Conservation (phyloP, 2,329 filamentous ascomycete species). For the Monilinia laxa region DNA sequence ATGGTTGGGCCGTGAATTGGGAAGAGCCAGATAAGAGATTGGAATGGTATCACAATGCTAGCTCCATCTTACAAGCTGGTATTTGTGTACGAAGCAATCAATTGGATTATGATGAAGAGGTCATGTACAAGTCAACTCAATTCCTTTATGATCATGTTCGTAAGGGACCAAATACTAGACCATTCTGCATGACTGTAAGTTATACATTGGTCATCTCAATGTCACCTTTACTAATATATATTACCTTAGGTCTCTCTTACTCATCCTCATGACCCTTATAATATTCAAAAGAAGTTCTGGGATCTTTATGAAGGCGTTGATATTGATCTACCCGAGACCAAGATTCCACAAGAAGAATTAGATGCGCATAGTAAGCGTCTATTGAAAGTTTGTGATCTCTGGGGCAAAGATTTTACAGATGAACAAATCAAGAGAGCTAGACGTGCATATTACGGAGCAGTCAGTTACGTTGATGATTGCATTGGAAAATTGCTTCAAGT, state of each 20-base stretch:
- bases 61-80: constrained; percentile 86
- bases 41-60: constrained; percentile 97
- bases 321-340: constrained; percentile 76
- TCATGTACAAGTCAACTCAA: constrained; percentile 78
- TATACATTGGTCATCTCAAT: neutral
- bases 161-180: constrained; percentile 68
- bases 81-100: constrained; percentile 90
- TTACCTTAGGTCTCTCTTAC: constrained; percentile 67
- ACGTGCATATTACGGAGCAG: constrained; percentile 87
- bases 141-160: constrained; percentile 89
- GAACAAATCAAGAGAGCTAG: constrained; percentile 84
- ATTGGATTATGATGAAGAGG: constrained; percentile 93
- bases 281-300: constrained; percentile 92
- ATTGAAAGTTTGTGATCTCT: constrained; percentile 82
- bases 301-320: constrained; percentile 87
- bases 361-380: constrained; percentile 86
- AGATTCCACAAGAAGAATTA: constrained; percentile 75
- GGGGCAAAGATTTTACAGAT: constrained; percentile 77
- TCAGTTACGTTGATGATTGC: constrained; percentile 92
- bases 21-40: constrained; percentile 81
- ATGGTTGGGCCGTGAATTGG: constrained; percentile 95
- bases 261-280: constrained; percentile 93
- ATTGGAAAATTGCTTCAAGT: constrained; percentile 78
- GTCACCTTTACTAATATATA: neutral
- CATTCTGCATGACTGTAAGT: constrained; percentile 73